Evolutionary conservation across 768 basidiomycete species (phyloP).

Genomic region (Pleurotus tuoliensis): DNA sequence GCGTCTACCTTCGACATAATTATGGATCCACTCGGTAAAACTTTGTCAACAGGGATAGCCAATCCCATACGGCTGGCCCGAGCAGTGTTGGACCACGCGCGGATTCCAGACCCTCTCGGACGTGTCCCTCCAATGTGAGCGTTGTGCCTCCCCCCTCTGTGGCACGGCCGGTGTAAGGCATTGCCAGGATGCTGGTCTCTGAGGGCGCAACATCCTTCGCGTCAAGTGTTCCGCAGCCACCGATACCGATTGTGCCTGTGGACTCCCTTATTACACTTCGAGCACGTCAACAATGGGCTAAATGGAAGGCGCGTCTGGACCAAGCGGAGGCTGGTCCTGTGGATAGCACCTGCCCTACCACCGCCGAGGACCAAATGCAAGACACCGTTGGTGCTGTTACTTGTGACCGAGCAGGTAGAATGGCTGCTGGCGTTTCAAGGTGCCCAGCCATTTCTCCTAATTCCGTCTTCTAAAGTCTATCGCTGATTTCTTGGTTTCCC

Average conservation of each 20-base stretch:
- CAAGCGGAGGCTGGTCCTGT: conserved; percentile 3
- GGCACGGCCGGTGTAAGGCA: not conserved
- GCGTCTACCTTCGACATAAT: not conserved
- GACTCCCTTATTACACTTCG: conserved; percentile 46
- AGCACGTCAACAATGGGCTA: conserved; percentile 51
- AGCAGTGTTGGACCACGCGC: conserved; percentile 50
- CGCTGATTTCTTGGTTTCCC: no score
- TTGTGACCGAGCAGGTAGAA: conserved; percentile 37
- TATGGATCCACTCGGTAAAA: not conserved
- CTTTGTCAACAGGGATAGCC: conserved; percentile 45
- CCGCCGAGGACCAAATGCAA: conserved; percentile 36
- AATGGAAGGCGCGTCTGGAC: conserved; percentile 52
- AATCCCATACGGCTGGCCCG: conserved; percentile 67
- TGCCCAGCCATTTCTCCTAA: conserved; percentile 15
- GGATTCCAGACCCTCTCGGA: conserved; percentile 45
- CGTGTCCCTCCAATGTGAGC: conserved; percentile 69
- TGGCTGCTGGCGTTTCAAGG: conserved; percentile 80
- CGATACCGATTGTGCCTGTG: conserved; percentile 32
- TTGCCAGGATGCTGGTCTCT: conserved; percentile 53
- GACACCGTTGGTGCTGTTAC: conserved; percentile 84
- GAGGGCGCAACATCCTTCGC: conserved; percentile 62
- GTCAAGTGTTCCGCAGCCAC: conserved; percentile 9
- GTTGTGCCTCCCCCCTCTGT: not conserved
- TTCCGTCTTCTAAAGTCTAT: no score
- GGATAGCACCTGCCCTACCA: not conserved